Conservation (phyloP, 164 flowering plant genomes). For the Annona cherimola region DNA sequence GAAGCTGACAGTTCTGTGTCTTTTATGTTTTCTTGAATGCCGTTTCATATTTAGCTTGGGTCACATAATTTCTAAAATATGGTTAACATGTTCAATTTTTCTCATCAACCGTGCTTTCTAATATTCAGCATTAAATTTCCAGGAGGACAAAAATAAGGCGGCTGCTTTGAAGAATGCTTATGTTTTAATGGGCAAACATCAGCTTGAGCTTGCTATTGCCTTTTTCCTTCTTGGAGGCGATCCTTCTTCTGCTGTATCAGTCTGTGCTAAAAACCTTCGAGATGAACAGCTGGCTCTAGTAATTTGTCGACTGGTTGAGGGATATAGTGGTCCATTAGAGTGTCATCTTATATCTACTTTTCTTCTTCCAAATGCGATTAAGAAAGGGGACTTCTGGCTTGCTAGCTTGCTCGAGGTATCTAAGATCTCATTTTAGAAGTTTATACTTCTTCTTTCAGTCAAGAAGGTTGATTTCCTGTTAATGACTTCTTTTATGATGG, state of each 20-base stretch:
- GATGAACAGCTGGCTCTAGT: conserved; percentile 98
- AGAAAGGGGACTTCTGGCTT: conserved; percentile 80
- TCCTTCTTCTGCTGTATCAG: conserved; percentile 69
- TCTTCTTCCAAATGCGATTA: conserved; percentile 72
- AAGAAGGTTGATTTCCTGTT: not conserved
- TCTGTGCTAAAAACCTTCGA: conserved; percentile 83
- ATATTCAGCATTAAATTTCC: conserved; percentile 13
- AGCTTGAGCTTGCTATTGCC: conserved; percentile 85
- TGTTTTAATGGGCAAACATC: conserved; percentile 95
- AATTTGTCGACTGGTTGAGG: conserved; percentile 83
- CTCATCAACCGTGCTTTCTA: not conserved
- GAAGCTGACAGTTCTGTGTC: too few relatives aligned
- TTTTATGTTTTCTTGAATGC: too few relatives aligned
- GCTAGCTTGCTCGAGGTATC: conserved; percentile 78
- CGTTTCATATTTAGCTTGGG: too few relatives aligned
- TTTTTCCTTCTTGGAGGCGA: conserved; percentile 99
- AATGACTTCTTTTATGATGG: not conserved
- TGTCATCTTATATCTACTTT: conserved; percentile 52
- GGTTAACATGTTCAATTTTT: too few relatives aligned
- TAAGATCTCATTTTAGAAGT: conserved; percentile 2
- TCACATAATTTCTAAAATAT: too few relatives aligned
- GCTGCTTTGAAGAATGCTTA: conserved; percentile 98
- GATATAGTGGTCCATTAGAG: conserved; percentile 63
- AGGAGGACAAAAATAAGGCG: conserved; percentile 92
- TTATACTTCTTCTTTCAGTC: not conserved